These are phyloP conservation scores for Acer campestre DNA, from an alignment of 345 rosid species.

Conservation along the genomic window DNA sequence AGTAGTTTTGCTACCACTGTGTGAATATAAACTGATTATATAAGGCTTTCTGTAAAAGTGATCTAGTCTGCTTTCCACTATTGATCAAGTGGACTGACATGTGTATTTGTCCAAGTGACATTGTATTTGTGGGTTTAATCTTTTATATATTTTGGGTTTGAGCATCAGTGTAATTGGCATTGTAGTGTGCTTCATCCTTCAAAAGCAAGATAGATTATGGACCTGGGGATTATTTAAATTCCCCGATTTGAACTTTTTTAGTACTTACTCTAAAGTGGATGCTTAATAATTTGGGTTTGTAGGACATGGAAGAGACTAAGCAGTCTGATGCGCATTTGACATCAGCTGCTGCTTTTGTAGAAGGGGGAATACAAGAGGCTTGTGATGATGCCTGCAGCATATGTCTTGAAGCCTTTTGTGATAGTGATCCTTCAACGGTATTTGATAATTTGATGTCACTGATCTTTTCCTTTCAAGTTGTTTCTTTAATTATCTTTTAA, in stretches of 20 bases:
- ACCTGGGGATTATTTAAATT: background rate
- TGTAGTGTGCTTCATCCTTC: background rate
- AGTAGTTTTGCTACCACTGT: no score
- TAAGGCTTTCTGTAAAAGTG: no score
- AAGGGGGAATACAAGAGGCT: constrained; percentile 95
- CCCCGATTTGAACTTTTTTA: background rate
- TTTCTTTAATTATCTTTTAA: constrained; percentile 8
- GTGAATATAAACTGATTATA: no score
- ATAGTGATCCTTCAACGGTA: constrained; percentile 90
- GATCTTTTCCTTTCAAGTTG: background rate
- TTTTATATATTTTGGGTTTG: background rate
- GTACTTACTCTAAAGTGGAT: background rate
- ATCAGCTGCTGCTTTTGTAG: constrained; percentile 94
- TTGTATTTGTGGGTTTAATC: background rate
- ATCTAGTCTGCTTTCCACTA: no score
- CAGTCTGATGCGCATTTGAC: constrained; percentile 70
- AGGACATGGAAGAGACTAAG: constrained; percentile 55
- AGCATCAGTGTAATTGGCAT: no score
- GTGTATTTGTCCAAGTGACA: no score
- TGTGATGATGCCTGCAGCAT: constrained; percentile 99
- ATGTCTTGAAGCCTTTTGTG: constrained; percentile 84
- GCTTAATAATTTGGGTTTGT: constrained; percentile 5
- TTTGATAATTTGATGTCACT: background rate
- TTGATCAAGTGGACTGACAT: no score
- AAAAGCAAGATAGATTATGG: background rate